Percentiles rank a stretch among this genome's conserved stretches.
Evolutionary conservation across 1,284 basidiomycete genomes (phyloP).

Genomic region (Fomitiporia mediterranea): DNA sequence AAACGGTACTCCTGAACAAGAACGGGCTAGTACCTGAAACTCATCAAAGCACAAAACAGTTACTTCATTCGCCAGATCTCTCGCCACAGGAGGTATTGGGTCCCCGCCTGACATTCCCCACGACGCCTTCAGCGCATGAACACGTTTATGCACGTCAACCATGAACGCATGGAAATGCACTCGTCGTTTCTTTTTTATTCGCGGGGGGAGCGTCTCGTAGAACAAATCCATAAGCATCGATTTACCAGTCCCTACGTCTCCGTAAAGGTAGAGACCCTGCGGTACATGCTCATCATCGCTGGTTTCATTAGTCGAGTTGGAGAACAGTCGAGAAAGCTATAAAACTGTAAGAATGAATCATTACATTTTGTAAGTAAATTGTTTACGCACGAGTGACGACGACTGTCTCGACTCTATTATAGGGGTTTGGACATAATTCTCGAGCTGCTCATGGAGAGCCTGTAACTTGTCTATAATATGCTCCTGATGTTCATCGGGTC

Average conservation of each 20-base stretch:
- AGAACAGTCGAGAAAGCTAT: slow-evolving; percentile 66
- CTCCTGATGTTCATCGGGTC: slow-evolving; percentile 80
- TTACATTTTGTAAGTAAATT: background rate
- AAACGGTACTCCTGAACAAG: background rate
- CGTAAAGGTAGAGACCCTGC: slow-evolving; percentile 93
- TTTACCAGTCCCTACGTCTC: slow-evolving; percentile 96
- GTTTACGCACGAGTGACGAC: slow-evolving; percentile 40
- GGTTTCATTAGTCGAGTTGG: slow-evolving; percentile 34
- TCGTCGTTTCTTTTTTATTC: slow-evolving; percentile 73
- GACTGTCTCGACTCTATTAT: slow-evolving; percentile 42
- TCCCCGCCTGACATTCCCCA: slow-evolving; percentile 72
- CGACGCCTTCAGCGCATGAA: slow-evolving; percentile 74
- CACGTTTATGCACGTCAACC: slow-evolving; percentile 95
- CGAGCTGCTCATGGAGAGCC: slow-evolving; percentile 70
- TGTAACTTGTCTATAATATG: slow-evolving; percentile 82
- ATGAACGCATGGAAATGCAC: slow-evolving; percentile 99
- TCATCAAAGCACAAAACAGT: slow-evolving; percentile 95
- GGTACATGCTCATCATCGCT: slow-evolving; percentile 49
- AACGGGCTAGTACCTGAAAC: slow-evolving; percentile 71
- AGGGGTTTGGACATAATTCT: slow-evolving; percentile 66
- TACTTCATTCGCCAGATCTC: slow-evolving; percentile 83
- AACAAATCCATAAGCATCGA: slow-evolving; percentile 99
- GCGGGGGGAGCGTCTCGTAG: slow-evolving; percentile 80
- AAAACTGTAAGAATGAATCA: too few relatives aligned
- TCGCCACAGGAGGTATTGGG: slow-evolving; percentile 84